Evolutionary conservation across 192 early-diverging fungal species (phyloP).

Genomic region (Coemansia erecta): DNA sequence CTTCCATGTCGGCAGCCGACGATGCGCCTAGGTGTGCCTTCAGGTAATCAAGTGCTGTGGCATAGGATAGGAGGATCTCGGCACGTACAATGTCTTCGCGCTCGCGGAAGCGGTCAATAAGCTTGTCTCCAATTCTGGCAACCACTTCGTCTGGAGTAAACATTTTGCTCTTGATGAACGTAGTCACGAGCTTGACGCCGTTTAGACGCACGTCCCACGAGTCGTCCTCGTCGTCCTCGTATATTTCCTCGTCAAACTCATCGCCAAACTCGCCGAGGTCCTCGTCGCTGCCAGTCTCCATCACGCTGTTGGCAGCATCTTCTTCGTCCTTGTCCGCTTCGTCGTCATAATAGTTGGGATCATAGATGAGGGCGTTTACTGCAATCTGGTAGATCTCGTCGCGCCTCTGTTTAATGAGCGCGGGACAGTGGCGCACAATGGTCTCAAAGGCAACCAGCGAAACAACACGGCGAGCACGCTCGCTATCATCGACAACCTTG

Average conservation of each 20-base stretch:
- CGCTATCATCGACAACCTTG: conserved; percentile 18
- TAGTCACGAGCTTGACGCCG: conserved; percentile 41
- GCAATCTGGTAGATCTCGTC: conserved; percentile 28
- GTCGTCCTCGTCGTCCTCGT: conserved; percentile 47
- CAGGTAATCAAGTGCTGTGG: conserved; percentile 16
- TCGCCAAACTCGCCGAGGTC: conserved; percentile 46
- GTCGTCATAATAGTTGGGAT: conserved; percentile 48
- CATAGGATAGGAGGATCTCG: conserved; percentile 36
- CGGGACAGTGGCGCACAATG: conserved; percentile 22
- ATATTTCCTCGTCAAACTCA: conserved; percentile 40
- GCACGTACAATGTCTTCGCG: conserved; percentile 46
- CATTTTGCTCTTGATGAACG: conserved; percentile 30
- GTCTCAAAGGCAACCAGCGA: conserved; percentile 42
- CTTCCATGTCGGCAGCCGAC: conserved; percentile 16
- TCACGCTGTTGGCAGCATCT: conserved; percentile 10
- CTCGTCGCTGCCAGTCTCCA: conserved; percentile 34
- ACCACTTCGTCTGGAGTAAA: conserved; percentile 12
- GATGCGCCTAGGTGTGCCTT: neutral
- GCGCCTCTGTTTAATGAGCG: conserved; percentile 8
- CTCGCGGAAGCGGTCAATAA: conserved; percentile 35
- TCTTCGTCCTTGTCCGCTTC: conserved; percentile 12
- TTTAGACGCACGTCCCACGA: conserved; percentile 43
- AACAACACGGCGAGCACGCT: conserved; percentile 32
- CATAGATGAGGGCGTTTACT: conserved; percentile 23
- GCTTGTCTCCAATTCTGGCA: conserved; percentile 19